phyloP scores from a whole-genome alignment of 306 rosid species.

The Trichosanthes truncata region DNA sequence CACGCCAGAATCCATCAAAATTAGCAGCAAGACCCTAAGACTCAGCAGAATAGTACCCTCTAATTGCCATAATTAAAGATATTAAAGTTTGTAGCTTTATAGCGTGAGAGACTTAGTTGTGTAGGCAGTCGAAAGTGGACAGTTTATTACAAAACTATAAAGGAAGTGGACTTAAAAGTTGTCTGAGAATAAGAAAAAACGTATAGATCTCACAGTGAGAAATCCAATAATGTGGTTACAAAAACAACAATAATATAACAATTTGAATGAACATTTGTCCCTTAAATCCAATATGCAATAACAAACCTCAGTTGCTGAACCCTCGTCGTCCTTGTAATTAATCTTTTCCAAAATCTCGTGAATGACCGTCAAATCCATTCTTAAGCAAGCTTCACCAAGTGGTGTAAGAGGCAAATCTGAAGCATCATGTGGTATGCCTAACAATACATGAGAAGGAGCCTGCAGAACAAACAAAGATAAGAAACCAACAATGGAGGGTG shows the following conservation, averaged over 20 bases:
- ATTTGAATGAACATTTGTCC: neutral
- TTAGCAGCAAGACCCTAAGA: neutral
- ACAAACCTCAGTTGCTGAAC: slow-evolving; percentile 84
- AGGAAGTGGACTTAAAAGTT: neutral
- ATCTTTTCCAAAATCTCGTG: slow-evolving; percentile 79
- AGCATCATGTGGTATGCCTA: slow-evolving; percentile 63
- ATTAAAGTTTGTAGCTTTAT: neutral
- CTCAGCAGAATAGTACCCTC: neutral
- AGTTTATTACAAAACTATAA: neutral
- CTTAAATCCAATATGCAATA: neutral
- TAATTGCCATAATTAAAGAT: neutral
- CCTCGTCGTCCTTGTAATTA: slow-evolving; percentile 94
- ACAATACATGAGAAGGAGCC: slow-evolving; percentile 79
- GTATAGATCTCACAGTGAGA: neutral
- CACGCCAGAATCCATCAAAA: neutral
- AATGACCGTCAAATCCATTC: slow-evolving; percentile 79
- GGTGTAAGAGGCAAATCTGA: slow-evolving; percentile 56
- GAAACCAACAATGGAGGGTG: neutral
- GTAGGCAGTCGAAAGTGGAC: neutral
- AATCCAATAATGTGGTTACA: neutral
- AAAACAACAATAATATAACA: neutral
- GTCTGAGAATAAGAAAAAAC: neutral
- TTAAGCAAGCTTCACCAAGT: slow-evolving; percentile 74
- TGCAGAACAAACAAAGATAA: slow-evolving; percentile 25
- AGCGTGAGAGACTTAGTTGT: neutral